These are phyloP conservation scores for Acanthamoeba royreba DNA, from an alignment of 208 protist species.

Conservation along the genomic window DNA sequence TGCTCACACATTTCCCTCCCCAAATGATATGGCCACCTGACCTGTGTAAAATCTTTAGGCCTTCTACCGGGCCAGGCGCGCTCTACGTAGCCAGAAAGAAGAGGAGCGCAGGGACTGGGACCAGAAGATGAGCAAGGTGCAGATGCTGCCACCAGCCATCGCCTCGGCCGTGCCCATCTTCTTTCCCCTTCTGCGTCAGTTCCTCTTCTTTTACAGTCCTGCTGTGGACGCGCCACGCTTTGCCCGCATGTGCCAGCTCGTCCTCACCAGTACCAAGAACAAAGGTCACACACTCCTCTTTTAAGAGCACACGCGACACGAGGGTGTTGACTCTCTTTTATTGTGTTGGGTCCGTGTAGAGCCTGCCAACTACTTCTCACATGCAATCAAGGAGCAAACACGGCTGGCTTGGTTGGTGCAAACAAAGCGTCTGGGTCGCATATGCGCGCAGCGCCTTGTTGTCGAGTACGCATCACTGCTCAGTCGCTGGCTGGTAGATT, in stretches of 20 bases:
- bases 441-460: not conserved
- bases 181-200: constrained; percentile 32
- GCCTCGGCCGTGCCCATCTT: constrained; percentile 3
- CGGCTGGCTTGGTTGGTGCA: not conserved
- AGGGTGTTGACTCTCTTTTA: not conserved
- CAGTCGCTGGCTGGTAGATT: not conserved
- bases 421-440: not conserved
- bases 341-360: not conserved
- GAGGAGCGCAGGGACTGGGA: not conserved
- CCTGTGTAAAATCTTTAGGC: not conserved
- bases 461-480: not conserved
- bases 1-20: not conserved
- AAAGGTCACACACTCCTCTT: not conserved
- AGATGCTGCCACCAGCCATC: not conserved
- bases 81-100: not conserved
- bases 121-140: not conserved
- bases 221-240: not conserved
- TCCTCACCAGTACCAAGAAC: constrained; percentile 13
- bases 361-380: not conserved
- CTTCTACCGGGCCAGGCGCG: not conserved
- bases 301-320: too few species aligned
- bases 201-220: not conserved
- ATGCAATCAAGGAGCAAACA: not conserved
- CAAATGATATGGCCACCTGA: not conserved
- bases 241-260: not conserved